Base-by-base conservation (phyloP, 768 basidiomycete genomes). In the Collybia mongolica region DNA sequence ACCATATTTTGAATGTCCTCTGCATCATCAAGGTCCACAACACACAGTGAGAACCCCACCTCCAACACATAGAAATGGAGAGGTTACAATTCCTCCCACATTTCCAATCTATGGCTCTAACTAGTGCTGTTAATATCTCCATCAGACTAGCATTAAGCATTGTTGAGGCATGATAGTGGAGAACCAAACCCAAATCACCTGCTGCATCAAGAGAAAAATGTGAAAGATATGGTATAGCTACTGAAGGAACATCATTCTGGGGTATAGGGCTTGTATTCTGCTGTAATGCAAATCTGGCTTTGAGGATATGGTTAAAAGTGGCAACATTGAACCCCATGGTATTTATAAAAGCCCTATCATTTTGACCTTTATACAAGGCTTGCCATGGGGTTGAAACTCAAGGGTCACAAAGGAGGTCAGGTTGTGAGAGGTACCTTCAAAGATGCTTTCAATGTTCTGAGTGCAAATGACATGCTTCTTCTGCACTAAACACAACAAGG, bases 151-250 rank as follows among this genome's bases (percentile, higher is more conserved):
- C 56, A 24, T 77, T 69, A 1, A 44, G 60, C 67, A 78, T 75
- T 0, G 72, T 59, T 0, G 76, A 79, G n/a, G 54, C 59, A 5
- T 79, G 59, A 32, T 66, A 75, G 45, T 79, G 74, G 0, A 78
- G 64, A 0, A 64, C 46, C 0, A 77, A 67, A 1, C 75, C 72
- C 1, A 79, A 62, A 0, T 65, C 75, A 2, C 76, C 73, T 20
- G 63, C 64, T 20, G 69, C 74, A 66, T 73, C 64, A 2, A 77
- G 60, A 0, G 73, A 76, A 0, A 63, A 58, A 0, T 53, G 9
- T 0, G 50, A 52, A 7, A 55, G 56, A 3, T 67, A 55, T n/a
- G 76, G 67, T 5, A 43, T 50, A 19, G 54, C 57, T 15, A n/a
- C 3, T 1, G 20, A 11, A 20, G 47, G 20, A 3, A 60, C 53